A percentile compares a stretch with the other conserved stretches of the same genome.
phyloP scores from a whole-genome alignment of 352 stramenopile species.

The Phytophthora nicotianae region DNA sequence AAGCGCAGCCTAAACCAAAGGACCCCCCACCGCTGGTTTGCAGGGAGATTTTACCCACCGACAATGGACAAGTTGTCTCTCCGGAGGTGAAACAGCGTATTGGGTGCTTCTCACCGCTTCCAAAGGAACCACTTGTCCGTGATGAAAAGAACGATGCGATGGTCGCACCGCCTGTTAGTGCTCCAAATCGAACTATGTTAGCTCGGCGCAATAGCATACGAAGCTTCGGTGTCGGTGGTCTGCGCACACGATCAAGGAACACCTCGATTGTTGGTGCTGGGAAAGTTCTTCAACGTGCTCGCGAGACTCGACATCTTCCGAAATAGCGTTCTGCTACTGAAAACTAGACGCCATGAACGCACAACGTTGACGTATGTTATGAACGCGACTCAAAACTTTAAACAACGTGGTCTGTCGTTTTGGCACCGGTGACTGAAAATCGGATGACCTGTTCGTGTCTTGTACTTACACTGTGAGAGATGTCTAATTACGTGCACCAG shows the following conservation, averaged over 20 bases:
- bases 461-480: no score
- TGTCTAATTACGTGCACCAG: no score
- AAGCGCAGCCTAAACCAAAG: constrained; percentile 45
- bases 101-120: constrained; percentile 39
- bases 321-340: background rate
- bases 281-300: constrained; percentile 26
- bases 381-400: no score
- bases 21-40: constrained; percentile 63
- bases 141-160: constrained; percentile 41
- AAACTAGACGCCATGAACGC: no score
- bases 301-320: constrained; percentile 25
- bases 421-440: no score
- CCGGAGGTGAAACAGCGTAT: constrained; percentile 58
- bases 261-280: constrained; percentile 16
- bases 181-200: constrained; percentile 12
- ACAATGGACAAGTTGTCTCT: constrained; percentile 57
- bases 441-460: no score
- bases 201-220: constrained; percentile 22
- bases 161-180: constrained; percentile 1
- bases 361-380: no score
- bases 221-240: constrained; percentile 13
- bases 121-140: constrained; percentile 57
- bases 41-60: constrained; percentile 59
- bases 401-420: no score
- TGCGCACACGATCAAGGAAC: constrained; percentile 22